phyloP scores from a whole-genome alignment of 495 filamentous ascomycete species.

The Daldinia concentrica region DNA sequence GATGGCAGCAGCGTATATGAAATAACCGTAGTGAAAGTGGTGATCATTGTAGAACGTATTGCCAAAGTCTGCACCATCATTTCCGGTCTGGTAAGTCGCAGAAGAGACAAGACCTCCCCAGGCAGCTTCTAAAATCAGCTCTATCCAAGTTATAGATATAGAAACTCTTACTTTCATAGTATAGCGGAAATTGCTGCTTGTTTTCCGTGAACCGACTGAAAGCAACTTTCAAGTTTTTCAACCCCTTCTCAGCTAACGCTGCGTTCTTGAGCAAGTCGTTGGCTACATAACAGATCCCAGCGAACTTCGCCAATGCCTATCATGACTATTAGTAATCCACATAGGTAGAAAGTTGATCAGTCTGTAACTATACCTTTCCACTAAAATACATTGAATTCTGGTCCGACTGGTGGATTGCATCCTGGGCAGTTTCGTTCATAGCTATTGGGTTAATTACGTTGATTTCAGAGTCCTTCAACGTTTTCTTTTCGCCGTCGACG shows the following conservation, averaged over 20 bases:
- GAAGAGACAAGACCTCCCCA: slow-evolving; percentile 91
- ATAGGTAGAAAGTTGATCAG: background rate
- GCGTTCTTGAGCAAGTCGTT: slow-evolving; percentile 71
- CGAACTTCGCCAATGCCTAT: slow-evolving; percentile 86
- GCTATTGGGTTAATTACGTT: slow-evolving; percentile 66
- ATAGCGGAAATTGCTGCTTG: slow-evolving; percentile 77
- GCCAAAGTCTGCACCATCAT: slow-evolving; percentile 79
- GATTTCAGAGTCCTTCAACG: slow-evolving; percentile 62
- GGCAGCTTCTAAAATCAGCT: slow-evolving; percentile 51
- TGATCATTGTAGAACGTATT: slow-evolving; percentile 94
- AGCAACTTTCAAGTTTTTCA: slow-evolving; percentile 74
- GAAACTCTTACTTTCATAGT: slow-evolving; percentile 72
- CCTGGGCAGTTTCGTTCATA: slow-evolving; percentile 72
- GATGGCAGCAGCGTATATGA: slow-evolving; percentile 86
- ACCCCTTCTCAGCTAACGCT: slow-evolving; percentile 66
- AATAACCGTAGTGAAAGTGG: slow-evolving; percentile 93
- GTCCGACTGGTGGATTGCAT: slow-evolving; percentile 75
- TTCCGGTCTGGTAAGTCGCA: slow-evolving; percentile 77
- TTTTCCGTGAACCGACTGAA: slow-evolving; percentile 84
- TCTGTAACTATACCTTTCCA: slow-evolving; percentile 69
- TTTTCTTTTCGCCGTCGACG: slow-evolving; percentile 56
- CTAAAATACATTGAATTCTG: slow-evolving; percentile 94
- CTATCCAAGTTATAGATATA: background rate
- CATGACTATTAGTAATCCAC: slow-evolving; percentile 36
- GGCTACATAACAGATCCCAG: slow-evolving; percentile 72